Percentiles rank a stretch among this genome's conserved stretches.
Conservation (phyloP, 306 rosid genomes). For the Trifolium fragiferum region DNA sequence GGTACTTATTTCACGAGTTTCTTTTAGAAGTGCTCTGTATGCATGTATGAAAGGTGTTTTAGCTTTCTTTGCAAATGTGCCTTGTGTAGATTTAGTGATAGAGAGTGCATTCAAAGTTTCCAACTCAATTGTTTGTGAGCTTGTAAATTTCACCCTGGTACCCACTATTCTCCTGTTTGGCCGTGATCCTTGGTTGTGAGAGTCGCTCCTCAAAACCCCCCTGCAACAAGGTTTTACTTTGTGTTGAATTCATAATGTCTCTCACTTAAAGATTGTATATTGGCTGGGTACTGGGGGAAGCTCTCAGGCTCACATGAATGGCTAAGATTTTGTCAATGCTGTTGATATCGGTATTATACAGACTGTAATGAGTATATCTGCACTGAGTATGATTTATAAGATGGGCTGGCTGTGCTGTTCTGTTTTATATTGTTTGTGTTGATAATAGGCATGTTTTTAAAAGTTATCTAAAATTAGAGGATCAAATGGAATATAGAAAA, state of each 20-base stretch:
- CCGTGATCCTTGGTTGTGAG: not conserved
- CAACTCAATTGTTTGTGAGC: too few species aligned
- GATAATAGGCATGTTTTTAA: not conserved
- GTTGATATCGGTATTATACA: not conserved
- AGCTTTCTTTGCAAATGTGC: too few species aligned
- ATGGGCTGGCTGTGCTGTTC: slow-evolving; percentile 12
- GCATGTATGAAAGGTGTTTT: too few species aligned
- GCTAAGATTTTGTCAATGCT: slow-evolving; percentile 1
- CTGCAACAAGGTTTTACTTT: not conserved
- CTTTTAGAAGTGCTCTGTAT: too few species aligned
- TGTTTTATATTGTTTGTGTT: slow-evolving; percentile 20
- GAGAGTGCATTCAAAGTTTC: too few species aligned
- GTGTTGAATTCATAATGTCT: not conserved
- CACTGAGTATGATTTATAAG: slow-evolving; percentile 15
- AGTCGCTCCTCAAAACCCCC: not conserved
- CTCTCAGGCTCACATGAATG: not conserved
- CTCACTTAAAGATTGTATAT: too few species aligned
- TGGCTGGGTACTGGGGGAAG: too few species aligned
- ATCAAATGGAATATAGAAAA: slow-evolving; percentile 7
- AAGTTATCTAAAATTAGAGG: slow-evolving; percentile 25
- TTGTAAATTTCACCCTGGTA: not conserved
- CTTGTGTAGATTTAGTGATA: too few species aligned
- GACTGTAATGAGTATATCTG: slow-evolving; percentile 5
- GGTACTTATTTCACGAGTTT: too few species aligned
- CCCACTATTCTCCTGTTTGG: not conserved